Evolutionary conservation across 2,329 filamentous ascomycete species (phyloP).

Genomic region (Penicillium sp.): DNA sequence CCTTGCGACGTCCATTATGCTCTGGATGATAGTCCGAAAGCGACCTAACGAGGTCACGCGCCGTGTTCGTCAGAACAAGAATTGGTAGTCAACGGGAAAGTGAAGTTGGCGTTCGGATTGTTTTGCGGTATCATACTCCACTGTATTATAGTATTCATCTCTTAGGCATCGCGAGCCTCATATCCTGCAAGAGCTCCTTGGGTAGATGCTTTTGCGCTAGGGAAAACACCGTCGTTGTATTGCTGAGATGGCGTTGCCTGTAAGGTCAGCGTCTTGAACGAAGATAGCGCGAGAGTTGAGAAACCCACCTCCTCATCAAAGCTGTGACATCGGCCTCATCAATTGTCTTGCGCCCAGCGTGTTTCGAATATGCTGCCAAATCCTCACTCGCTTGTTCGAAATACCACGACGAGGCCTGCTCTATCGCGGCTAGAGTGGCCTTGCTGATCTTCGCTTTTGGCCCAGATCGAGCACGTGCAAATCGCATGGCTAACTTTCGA

Average conservation of each 20-base stretch:
- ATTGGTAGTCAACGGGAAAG: constrained; percentile 61
- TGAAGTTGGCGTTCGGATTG: constrained; percentile 46
- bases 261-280: constrained; percentile 38
- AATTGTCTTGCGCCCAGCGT: constrained; percentile 82
- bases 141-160: constrained; percentile 32
- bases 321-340: constrained; percentile 83
- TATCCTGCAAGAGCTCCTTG: constrained; percentile 78
- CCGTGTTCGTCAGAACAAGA: constrained; percentile 75
- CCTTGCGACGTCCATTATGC: constrained; percentile 87
- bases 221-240: constrained; percentile 76
- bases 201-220: constrained; percentile 84
- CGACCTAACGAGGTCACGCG: constrained; percentile 74
- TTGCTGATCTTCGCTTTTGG: constrained; percentile 72
- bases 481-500: constrained; percentile 68
- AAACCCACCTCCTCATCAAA: constrained; percentile 78
- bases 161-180: constrained; percentile 56
- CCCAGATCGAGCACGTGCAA: constrained; percentile 68
- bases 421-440: constrained; percentile 74
- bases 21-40: constrained; percentile 93
- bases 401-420: constrained; percentile 86
- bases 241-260: constrained; percentile 78
- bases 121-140: constrained; percentile 18
- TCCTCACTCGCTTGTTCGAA: constrained; percentile 88
- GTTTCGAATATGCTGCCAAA: constrained; percentile 76
- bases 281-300: constrained; percentile 5